Evolutionary conservation across 805 yeast genomes (phyloP), one percentile per base, ranked within the genome.

Genomic region (Wickerhamomyces bovis): DNA sequence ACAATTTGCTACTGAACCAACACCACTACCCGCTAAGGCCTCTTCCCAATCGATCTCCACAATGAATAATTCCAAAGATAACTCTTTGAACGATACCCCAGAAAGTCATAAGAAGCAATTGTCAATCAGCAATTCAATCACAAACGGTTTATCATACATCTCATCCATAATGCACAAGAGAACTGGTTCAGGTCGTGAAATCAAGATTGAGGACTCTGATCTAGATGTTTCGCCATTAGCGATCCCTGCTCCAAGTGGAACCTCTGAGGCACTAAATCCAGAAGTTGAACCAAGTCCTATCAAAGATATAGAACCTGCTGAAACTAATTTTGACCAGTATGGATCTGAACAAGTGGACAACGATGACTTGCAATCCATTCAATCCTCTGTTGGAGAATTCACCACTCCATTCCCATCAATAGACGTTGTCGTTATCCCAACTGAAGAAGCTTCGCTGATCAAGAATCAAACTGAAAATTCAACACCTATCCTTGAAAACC

Each of bases 11-110:
- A 3, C 36, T 16, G 36, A 18, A 10, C 20, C 20, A 16, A 16
- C 36, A 9, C 20, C 36, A 8, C 22, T 42, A 7, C 39, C 46
- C 22, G 22, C 48, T 16, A 43, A 45, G 36, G 44, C 49, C 23
- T 58, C 63, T 1, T 47, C 55, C 0, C 52, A 50, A 41, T 58
- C 63, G 1, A 46, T 57, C 9, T 41, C 58, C 10, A 58, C 63
- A 3, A 20, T 58, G 1, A 40, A 44, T 31, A 47, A 48, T 12
- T 45, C 42, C 10, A 26, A 21, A 39, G 26, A n/a, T 13, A 38
- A n/a, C 4, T 20, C 23, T 11, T 19, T 19, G 6, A 36, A 20
- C 9, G 16, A 38, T 16, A 19, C 43, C 4, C 22, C 39, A 1
- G 18, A 23, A 21, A 46, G 40, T 26, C 58, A 53, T 26, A 49